phyloP scores from a whole-genome alignment of 257 asterid genomes.

The Solanum paucissectum region DNA sequence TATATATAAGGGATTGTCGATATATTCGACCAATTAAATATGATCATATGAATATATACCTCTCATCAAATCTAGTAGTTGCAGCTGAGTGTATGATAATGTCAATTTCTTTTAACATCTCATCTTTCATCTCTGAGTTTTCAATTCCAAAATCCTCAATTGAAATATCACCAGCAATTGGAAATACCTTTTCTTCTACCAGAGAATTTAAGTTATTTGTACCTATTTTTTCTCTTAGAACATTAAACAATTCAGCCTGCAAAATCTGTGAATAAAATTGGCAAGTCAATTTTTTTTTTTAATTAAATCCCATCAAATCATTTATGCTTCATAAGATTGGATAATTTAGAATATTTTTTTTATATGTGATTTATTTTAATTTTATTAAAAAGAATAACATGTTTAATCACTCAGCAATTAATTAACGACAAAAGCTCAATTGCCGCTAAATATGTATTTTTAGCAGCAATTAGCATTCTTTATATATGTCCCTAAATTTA shows the following conservation, averaged over 20 bases:
- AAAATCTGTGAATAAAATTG: not conserved
- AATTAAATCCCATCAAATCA: not conserved
- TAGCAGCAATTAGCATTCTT: too few species aligned
- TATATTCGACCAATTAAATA: too few species aligned
- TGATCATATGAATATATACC: not conserved
- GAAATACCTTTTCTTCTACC: slow-evolving; percentile 12
- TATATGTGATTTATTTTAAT: not conserved
- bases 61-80: slow-evolving; percentile 34
- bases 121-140: slow-evolving; percentile 4
- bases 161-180: slow-evolving; percentile 19
- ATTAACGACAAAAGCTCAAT: too few species aligned
- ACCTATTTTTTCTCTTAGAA: slow-evolving; percentile 9
- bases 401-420: too few species aligned
- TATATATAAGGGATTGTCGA: not conserved
- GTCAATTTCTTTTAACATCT: slow-evolving; percentile 32
- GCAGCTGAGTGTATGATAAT: slow-evolving; percentile 57
- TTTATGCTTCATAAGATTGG: not conserved
- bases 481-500: too few species aligned
- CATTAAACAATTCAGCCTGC: slow-evolving; percentile 5
- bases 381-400: too few species aligned
- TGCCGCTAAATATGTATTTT: too few species aligned
- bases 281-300: not conserved
- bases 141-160: slow-evolving; percentile 15
- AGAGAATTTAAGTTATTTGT: not conserved
- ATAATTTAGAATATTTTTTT: not conserved